A percentile compares a stretch with the other conserved stretches of the same genome.
These are phyloP conservation scores for Orbilia brochopaga DNA, from an alignment of 2,329 filamentous ascomycete species.

Conservation along the genomic window DNA sequence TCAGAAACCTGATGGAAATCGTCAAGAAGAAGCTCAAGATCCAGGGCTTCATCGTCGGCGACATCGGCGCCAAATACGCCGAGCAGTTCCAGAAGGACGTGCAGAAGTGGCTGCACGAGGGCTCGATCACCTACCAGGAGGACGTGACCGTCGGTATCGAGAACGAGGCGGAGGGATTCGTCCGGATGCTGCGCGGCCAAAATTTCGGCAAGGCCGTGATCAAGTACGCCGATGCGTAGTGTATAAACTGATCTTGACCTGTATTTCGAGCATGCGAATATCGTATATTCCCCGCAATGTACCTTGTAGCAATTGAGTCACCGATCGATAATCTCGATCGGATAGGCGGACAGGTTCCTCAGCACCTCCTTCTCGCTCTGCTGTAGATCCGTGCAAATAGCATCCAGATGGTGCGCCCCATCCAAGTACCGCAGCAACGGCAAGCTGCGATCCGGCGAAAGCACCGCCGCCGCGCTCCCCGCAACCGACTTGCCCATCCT, in stretches of 20 bases:
- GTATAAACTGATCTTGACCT: too few species aligned
- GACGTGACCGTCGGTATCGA: slow-evolving; percentile 77
- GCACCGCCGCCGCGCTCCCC: slow-evolving; percentile 56
- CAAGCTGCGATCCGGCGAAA: slow-evolving; percentile 58
- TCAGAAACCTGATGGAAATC: slow-evolving; percentile 70
- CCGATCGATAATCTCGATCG: slow-evolving; percentile 58
- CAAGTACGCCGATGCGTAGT: slow-evolving; percentile 59
- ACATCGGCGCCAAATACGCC: slow-evolving; percentile 60
- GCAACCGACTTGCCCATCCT: slow-evolving; percentile 52
- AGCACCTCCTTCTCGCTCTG: slow-evolving; percentile 73
- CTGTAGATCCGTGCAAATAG: slow-evolving; percentile 78
- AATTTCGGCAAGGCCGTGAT: slow-evolving; percentile 88
- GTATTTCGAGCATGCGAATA: too few species aligned
- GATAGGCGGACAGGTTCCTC: slow-evolving; percentile 67
- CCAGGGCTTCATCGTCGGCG: slow-evolving; percentile 76
- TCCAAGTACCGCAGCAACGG: slow-evolving; percentile 73
- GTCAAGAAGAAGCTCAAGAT: slow-evolving; percentile 73
- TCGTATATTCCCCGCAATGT: too few species aligned
- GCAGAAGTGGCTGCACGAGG: slow-evolving; percentile 76
- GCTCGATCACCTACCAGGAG: slow-evolving; percentile 73
- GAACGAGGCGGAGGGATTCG: slow-evolving; percentile 72
- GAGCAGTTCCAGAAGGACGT: slow-evolving; percentile 79
- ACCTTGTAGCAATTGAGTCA: slow-evolving; percentile 49
- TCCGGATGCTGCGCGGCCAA: slow-evolving; percentile 76
- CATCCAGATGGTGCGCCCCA: slow-evolving; percentile 77